These are phyloP conservation scores for Talaromyces sp. DNA, from an alignment of 2,329 filamentous ascomycete genomes.

Conservation along the genomic window DNA sequence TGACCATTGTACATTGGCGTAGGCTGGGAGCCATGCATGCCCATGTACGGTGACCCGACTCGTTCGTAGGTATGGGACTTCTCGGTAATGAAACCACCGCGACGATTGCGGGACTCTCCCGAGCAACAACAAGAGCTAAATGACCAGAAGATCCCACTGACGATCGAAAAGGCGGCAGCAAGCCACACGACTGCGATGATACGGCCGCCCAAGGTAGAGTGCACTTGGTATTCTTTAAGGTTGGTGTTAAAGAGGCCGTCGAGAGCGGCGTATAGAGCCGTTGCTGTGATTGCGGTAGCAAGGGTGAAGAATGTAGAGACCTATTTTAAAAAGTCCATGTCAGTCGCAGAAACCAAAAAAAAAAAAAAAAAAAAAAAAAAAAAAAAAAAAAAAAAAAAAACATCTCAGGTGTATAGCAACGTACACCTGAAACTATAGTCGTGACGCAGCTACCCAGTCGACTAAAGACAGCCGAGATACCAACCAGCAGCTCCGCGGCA, in stretches of 20 bases:
- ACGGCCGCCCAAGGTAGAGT: slow-evolving; percentile 57
- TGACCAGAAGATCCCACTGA: slow-evolving; percentile 80
- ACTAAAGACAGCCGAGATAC: slow-evolving; percentile 77
- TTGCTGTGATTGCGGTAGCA: slow-evolving; percentile 65
- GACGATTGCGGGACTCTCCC: slow-evolving; percentile 48
- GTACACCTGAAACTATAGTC: slow-evolving; percentile 65
- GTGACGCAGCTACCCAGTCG: slow-evolving; percentile 76
- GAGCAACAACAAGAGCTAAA: slow-evolving; percentile 88
- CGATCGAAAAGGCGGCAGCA: slow-evolving; percentile 68
- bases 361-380: no score
- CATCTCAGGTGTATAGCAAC: slow-evolving; percentile 28
- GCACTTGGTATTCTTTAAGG: slow-evolving; percentile 65
- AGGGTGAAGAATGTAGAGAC: slow-evolving; percentile 52
- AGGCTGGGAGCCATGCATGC: not conserved
- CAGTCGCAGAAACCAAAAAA: not conserved
- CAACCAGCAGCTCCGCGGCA: slow-evolving; percentile 65
- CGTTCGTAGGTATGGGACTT: slow-evolving; percentile 58
- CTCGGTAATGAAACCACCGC: slow-evolving; percentile 39
- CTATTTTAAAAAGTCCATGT: slow-evolving; percentile 18
- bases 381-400: no score
- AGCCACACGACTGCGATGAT: slow-evolving; percentile 75
- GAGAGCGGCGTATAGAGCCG: slow-evolving; percentile 65
- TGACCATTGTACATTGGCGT: not conserved
- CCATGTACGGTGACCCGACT: slow-evolving; percentile 33
- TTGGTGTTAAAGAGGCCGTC: slow-evolving; percentile 61